Evolutionary conservation across 352 stramenopile species (phyloP), one percentile per base, ranked within the genome.

Genomic region (Lagenidium sp.): DNA sequence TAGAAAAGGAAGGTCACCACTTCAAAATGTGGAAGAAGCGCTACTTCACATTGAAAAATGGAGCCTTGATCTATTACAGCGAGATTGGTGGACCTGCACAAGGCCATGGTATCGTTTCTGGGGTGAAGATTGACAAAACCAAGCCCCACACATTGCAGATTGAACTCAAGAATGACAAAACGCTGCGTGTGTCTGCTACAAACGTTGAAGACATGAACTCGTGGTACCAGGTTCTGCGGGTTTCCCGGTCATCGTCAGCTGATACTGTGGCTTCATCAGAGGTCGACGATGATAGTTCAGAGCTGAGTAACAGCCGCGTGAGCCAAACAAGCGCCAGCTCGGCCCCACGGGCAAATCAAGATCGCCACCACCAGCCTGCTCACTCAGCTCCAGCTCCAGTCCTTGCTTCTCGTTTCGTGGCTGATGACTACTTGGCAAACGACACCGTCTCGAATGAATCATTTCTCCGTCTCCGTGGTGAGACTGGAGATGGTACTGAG

Each of bases 21-120:
- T 82, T 86, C 50, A 86, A 82, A 65, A 87, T 65, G 6, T 90
- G 78, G 78, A 90, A 86, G 50, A 53, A 48, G 15, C 65, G 75
- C 3, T 90, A 78, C 44, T 90, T 90, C 30, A 83, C 72, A 8
- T 51, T 85, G 41, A 78, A 81, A 38, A 80, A 80, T 16, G 68
- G 67, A 6, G 67, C 68, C 15, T 53, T 89, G 36, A 82, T 86
- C 47, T 89, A 86, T 45, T 89, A 78, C 37, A 75, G 53, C 28
- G 73, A 85, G 18, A 51, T 77, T 10, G 68, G 74, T 3, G 68
- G 68, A 12, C 66, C 66, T n/a, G 64, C 65, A 7, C 71, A 72
- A 7, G 76, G 76, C 13, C 68, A 89, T 32, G 73, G 76, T 2
- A 63, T 68, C 1, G 71, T 89, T 29, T 61, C 53, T 31, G 47